Conservation (phyloP, 2,329 filamentous ascomycete genomes). For the Trichoderma sp. region DNA sequence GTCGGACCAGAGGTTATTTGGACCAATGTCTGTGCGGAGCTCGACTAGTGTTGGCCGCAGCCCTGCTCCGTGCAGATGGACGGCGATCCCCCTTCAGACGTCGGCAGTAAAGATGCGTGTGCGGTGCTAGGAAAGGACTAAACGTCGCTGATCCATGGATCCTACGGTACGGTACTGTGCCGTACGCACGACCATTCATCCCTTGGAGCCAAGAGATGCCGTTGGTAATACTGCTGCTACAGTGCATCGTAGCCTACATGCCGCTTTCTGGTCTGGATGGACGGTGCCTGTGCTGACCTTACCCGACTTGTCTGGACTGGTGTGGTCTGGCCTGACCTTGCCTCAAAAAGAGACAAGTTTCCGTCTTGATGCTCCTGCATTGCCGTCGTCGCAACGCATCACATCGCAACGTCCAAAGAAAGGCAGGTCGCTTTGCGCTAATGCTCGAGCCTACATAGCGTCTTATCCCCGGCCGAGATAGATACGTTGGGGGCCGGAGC, state of each 20-base stretch:
- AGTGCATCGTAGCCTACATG: background rate
- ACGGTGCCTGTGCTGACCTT: background rate
- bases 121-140: background rate
- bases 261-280: background rate
- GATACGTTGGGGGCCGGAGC: background rate
- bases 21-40: slow-evolving; percentile 6
- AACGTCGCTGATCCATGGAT: background rate
- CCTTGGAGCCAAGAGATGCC: background rate
- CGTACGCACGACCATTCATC: background rate
- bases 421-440: background rate
- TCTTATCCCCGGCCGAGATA: slow-evolving; percentile 3
- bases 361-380: slow-evolving; percentile 1
- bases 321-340: background rate
- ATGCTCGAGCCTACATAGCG: slow-evolving; percentile 5
- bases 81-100: slow-evolving; percentile 7
- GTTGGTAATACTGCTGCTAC: background rate
- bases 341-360: background rate
- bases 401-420: background rate
- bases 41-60: background rate
- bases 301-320: background rate
- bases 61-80: slow-evolving; percentile 13
- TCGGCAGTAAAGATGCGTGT: slow-evolving; percentile 1
- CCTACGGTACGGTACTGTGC: background rate
- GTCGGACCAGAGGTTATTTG: slow-evolving; percentile 1
- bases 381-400: slow-evolving; percentile 11